Evolutionary conservation across 192 early-diverging fungal genomes (phyloP).

Genomic region (Piromyces sp.): DNA sequence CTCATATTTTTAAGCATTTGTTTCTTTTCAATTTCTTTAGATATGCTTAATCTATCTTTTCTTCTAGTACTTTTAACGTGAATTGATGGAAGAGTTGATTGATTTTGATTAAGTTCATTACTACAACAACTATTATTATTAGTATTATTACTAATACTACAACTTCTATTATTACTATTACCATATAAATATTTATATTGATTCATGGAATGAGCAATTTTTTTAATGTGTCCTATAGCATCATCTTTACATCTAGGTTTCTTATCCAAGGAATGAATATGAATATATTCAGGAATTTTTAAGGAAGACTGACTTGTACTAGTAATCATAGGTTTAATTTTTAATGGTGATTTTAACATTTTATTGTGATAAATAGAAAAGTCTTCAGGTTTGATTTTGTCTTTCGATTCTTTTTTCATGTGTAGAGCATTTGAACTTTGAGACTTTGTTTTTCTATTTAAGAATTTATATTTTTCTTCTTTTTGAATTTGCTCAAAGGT

Average conservation of each 20-base stretch:
- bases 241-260: background rate
- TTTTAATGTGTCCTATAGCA: background rate
- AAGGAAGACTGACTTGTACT: background rate
- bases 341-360: background rate
- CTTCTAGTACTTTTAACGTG: background rate
- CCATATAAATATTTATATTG: background rate
- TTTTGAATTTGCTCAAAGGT: background rate
- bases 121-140: no score
- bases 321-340: background rate
- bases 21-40: background rate
- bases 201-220: background rate
- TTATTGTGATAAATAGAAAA: background rate
- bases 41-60: background rate
- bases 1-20: background rate
- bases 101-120: background rate
- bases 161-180: background rate
- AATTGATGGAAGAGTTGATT: background rate
- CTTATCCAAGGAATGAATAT: background rate
- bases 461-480: background rate
- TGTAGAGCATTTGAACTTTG: background rate
- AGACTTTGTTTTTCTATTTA: background rate
- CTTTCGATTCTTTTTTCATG: background rate
- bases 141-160: no score
- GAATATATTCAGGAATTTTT: background rate
- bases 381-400: background rate